Evolutionary conservation across 2,329 filamentous ascomycete genomes (phyloP).

Genomic region (Clarireedia hainanense): DNA sequence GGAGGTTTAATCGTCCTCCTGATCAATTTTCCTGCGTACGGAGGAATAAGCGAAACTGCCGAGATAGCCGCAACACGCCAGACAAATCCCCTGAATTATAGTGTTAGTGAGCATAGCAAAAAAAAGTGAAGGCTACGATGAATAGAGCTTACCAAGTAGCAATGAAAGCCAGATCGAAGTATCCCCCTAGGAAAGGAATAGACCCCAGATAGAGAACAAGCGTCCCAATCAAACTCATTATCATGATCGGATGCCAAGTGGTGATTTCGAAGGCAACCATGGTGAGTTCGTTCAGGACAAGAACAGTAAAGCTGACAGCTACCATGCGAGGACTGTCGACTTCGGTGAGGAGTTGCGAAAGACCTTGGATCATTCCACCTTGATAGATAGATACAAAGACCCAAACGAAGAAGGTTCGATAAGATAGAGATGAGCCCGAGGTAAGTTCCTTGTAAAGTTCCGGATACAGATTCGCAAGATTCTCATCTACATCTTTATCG

Average conservation of each 20-base stretch:
- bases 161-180: constrained; percentile 80
- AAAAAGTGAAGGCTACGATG: background rate
- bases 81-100: constrained; percentile 61
- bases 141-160: constrained; percentile 49
- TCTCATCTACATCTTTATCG: constrained; percentile 91
- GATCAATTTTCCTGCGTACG: constrained; percentile 81
- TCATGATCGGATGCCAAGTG: constrained; percentile 95
- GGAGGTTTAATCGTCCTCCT: constrained; percentile 80
- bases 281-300: constrained; percentile 88
- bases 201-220: constrained; percentile 72
- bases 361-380: constrained; percentile 89
- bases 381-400: constrained; percentile 93
- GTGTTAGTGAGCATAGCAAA: background rate
- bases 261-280: constrained; percentile 98
- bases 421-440: constrained; percentile 74
- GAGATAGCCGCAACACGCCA: constrained; percentile 81
- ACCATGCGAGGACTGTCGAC: constrained; percentile 72
- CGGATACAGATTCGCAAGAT: constrained; percentile 87
- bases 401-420: constrained; percentile 95
- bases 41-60: constrained; percentile 74
- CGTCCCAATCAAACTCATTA: constrained; percentile 75
- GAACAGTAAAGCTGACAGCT: constrained; percentile 80
- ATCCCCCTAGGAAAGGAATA: constrained; percentile 79
- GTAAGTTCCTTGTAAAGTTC: constrained; percentile 98
- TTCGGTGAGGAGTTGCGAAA: constrained; percentile 79